Evolutionary conservation across 2,329 filamentous ascomycete genomes (phyloP).

Genomic region (Oidium heveae): DNA sequence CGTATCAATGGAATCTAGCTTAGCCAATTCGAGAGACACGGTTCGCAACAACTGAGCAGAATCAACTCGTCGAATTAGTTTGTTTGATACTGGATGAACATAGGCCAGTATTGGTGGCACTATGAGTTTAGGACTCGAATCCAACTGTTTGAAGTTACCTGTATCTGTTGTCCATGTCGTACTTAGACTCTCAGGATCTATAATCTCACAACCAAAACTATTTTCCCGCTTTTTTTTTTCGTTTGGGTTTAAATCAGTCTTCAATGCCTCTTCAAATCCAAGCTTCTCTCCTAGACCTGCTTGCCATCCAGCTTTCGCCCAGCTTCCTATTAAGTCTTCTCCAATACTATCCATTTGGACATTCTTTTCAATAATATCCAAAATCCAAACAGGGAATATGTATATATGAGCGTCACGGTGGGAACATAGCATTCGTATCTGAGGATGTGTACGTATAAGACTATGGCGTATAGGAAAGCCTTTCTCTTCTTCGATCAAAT

Average conservation of each 20-base stretch:
- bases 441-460: slow-evolving; percentile 48
- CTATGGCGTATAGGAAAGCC: slow-evolving; percentile 50
- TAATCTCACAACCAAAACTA: slow-evolving; percentile 8
- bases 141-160: neutral
- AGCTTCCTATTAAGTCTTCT: slow-evolving; percentile 83
- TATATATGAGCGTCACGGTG: slow-evolving; percentile 88
- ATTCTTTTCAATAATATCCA: slow-evolving; percentile 59
- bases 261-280: slow-evolving; percentile 40
- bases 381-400: slow-evolving; percentile 74
- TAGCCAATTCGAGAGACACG: slow-evolving; percentile 66
- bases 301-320: slow-evolving; percentile 89
- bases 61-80: slow-evolving; percentile 65
- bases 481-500: slow-evolving; percentile 52
- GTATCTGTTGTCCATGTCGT: slow-evolving; percentile 12
- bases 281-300: slow-evolving; percentile 55
- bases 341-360: slow-evolving; percentile 67
- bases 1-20: slow-evolving; percentile 47
- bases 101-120: slow-evolving; percentile 63
- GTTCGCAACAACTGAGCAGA: slow-evolving; percentile 59
- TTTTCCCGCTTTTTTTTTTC: slow-evolving; percentile 12
- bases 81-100: slow-evolving; percentile 34
- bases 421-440: slow-evolving; percentile 55
- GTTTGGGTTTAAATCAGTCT: slow-evolving; percentile 17
- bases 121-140: slow-evolving; percentile 15
- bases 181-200: slow-evolving; percentile 11